Conservation (phyloP, 1,139 yeast species). For the Saccharomyces pastorianus region DNA sequence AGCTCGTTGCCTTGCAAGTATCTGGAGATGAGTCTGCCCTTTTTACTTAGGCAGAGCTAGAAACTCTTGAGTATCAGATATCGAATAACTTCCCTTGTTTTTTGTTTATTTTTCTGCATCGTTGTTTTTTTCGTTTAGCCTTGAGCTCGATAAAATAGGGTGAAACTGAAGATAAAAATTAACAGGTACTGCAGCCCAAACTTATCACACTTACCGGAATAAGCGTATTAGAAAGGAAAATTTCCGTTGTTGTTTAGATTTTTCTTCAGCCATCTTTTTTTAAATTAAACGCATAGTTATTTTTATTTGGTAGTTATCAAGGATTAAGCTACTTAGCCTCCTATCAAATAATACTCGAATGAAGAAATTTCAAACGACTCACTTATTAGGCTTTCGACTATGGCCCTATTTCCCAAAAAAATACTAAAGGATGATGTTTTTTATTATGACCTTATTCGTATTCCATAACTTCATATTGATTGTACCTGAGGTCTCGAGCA, state of each 20-base stretch:
- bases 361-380: neutral
- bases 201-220: neutral
- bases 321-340: neutral
- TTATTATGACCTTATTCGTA: neutral
- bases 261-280: neutral
- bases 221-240: neutral
- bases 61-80: neutral
- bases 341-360: neutral
- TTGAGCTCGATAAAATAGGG: neutral
- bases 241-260: neutral
- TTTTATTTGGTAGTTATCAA: neutral
- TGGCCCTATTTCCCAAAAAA: neutral
- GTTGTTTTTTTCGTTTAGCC: neutral
- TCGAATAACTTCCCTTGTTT: neutral
- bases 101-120: neutral
- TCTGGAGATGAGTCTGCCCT: neutral
- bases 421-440: neutral
- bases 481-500: neutral
- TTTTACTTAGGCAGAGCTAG: neutral
- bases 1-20: neutral
- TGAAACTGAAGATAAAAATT: neutral
- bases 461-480: neutral
- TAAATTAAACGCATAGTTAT: neutral
- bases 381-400: neutral
- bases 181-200: neutral